phyloP scores from a whole-genome alignment of 2,329 filamentous ascomycete genomes.

The Dothideomycetidae sp. region DNA sequence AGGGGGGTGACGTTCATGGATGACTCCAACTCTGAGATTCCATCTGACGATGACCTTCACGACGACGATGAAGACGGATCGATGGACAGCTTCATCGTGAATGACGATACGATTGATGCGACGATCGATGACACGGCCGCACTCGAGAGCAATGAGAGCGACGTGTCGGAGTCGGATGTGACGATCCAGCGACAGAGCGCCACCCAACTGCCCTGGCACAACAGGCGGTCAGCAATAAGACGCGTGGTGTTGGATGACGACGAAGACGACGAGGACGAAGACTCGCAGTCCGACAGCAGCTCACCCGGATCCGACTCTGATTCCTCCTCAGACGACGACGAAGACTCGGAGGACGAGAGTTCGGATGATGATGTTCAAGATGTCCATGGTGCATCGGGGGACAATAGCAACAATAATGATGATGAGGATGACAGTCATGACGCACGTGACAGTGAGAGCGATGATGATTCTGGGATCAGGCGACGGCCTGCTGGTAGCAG shows the following conservation, averaged over 20 bases:
- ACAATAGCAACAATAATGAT: conserved; percentile 11
- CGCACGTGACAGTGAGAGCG: conserved; percentile 5
- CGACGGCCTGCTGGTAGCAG: conserved; percentile 11
- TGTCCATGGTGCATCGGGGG: too few relatives aligned
- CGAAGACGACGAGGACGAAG: neutral
- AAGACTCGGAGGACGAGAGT: conserved; percentile 9
- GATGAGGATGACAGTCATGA: conserved; percentile 1
- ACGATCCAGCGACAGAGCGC: neutral
- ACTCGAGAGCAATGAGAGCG: too few relatives aligned
- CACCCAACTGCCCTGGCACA: too few relatives aligned
- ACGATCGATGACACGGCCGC: too few relatives aligned
- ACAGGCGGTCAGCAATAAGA: too few relatives aligned
- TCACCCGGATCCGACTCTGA: neutral
- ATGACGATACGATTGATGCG: conserved; percentile 13
- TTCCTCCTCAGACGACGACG: conserved; percentile 7
- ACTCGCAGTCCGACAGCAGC: neutral
- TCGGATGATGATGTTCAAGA: conserved; percentile 11
- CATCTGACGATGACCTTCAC: too few relatives aligned
- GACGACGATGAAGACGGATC: conserved; percentile 10
- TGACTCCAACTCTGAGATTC: too few relatives aligned
- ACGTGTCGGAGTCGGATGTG: neutral
- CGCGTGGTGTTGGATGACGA: too few relatives aligned
- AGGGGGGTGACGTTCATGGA: too few relatives aligned
- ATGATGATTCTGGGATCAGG: conserved; percentile 12
- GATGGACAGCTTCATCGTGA: conserved; percentile 13